Base-by-base conservation (phyloP, 805 yeast genomes). In the Kurtzmaniella fragi region DNA sequence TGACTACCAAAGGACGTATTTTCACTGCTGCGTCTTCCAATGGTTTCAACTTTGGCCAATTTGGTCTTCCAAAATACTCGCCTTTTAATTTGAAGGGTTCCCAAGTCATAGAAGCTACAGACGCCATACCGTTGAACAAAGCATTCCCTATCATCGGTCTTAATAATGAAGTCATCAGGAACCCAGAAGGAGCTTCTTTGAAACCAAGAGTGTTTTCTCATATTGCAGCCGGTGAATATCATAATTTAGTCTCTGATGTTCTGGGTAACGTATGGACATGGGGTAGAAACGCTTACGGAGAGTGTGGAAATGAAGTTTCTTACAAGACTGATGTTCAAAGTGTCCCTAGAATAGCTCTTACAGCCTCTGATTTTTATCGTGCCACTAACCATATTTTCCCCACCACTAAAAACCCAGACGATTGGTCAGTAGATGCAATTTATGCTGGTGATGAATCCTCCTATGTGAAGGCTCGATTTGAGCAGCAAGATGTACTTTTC, bases 201-300 rank as follows among this genome's bases (percentile, higher is more conserved):
- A 47, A 43, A 32, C 64, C 70, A 5, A 67, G 91, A 40, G 46
- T 50, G 2, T 78, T 87, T 38, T 59, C 52, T 3, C 66, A 77
- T 48, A 72, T 91, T 31, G 86, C 93, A 1, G 67, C 85, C 42
- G 97, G 98, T 8, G 69, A 71, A 35, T 70, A 68, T 56, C 95
- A 88, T 60, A 77, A 89, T 3, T 56, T 89, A 27, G 91, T 80
- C 5, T 56, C 75, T n/a, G 91, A 86, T 49, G 50, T 66, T 1
- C 52, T 66, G n/a, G 93, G 91, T 7, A 68, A 70, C 38, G 64
- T 88, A n/a, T 84, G 83, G 77, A 75, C 88, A 1, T 90, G 93
- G 77, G 99, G 99, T 17, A 76, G 77, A 42, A 91, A 91, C 57
- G 69, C 77, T 3, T 78, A 64, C 57, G 98, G 98, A n/a, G 91